These are phyloP conservation scores for Corymbia calophylla DNA, from an alignment of 441 rosid genomes.

Conservation along the genomic window DNA sequence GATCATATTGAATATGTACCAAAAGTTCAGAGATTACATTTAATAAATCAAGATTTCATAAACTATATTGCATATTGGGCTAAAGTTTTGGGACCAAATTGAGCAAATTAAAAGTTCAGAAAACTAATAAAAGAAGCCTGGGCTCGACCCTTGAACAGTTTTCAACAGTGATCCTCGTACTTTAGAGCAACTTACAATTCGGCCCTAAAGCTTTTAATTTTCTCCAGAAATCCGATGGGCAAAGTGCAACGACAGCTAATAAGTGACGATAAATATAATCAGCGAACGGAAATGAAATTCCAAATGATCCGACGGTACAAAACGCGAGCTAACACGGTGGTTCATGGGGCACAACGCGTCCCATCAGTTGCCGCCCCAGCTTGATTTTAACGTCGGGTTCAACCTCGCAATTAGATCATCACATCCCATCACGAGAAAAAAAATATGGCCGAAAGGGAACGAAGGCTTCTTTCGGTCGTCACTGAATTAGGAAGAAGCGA, in stretches of 20 bases:
- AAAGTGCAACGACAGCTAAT: neutral
- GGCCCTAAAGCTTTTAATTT: neutral
- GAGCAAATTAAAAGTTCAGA: too few relatives aligned
- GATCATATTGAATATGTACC: too few relatives aligned
- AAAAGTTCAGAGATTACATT: too few relatives aligned
- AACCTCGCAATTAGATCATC: neutral
- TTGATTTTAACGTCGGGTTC: neutral
- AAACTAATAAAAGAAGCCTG: neutral
- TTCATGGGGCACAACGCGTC: neutral
- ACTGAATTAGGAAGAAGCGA: neutral
- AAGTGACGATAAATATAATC: too few relatives aligned
- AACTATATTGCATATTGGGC: too few relatives aligned
- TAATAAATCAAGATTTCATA: too few relatives aligned
- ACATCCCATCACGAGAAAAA: neutral
- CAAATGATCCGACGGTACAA: neutral
- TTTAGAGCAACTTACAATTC: neutral
- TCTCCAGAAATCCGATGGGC: neutral
- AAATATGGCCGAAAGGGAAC: neutral
- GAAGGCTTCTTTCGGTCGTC: neutral
- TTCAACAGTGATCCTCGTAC: neutral
- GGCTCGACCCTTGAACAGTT: neutral
- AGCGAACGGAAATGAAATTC: neutral
- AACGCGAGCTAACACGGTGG: neutral
- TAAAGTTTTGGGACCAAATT: too few relatives aligned
- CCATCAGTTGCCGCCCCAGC: neutral